Percentiles rank a stretch among this genome's conserved stretches.
Conservation (phyloP, 2,329 filamentous ascomycete genomes). For the Venturia aucupariae region DNA sequence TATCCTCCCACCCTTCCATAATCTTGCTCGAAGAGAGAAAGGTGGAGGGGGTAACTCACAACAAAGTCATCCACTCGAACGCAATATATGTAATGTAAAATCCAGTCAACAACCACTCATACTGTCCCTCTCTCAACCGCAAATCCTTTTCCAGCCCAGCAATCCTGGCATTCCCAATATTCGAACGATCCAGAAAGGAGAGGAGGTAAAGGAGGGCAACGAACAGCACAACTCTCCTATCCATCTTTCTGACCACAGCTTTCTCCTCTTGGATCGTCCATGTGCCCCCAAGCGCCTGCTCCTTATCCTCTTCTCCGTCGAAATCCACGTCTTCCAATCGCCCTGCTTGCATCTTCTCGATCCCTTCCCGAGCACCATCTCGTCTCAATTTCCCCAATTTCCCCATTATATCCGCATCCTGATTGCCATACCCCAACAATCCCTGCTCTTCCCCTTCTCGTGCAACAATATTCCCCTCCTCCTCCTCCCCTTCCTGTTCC, state of each 20-base stretch:
- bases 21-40: no score
- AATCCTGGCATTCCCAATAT: slow-evolving; percentile 54
- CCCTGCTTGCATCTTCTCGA: slow-evolving; percentile 1
- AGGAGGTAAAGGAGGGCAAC: slow-evolving; percentile 76
- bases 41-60: slow-evolving; percentile 35
- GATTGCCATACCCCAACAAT: neutral
- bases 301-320: slow-evolving; percentile 21
- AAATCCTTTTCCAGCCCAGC: slow-evolving; percentile 49
- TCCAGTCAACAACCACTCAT: slow-evolving; percentile 52
- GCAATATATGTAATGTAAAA: slow-evolving; percentile 57
- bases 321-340: slow-evolving; percentile 32
- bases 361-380: neutral
- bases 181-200: slow-evolving; percentile 77
- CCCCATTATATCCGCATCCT: neutral
- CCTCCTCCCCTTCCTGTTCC: neutral
- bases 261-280: slow-evolving; percentile 59
- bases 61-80: slow-evolving; percentile 58
- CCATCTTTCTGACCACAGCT: slow-evolving; percentile 63
- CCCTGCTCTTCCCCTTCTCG: neutral
- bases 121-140: slow-evolving; percentile 44
- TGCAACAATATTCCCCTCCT: neutral
- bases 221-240: slow-evolving; percentile 68
- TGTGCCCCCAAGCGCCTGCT: neutral
- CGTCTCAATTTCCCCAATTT: neutral
- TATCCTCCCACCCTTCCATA: neutral